A percentile compares a stretch with the other conserved stretches of the same genome.
phyloP scores from a whole-genome alignment of 2,329 filamentous ascomycete species.

The Fusarium torreyae region DNA sequence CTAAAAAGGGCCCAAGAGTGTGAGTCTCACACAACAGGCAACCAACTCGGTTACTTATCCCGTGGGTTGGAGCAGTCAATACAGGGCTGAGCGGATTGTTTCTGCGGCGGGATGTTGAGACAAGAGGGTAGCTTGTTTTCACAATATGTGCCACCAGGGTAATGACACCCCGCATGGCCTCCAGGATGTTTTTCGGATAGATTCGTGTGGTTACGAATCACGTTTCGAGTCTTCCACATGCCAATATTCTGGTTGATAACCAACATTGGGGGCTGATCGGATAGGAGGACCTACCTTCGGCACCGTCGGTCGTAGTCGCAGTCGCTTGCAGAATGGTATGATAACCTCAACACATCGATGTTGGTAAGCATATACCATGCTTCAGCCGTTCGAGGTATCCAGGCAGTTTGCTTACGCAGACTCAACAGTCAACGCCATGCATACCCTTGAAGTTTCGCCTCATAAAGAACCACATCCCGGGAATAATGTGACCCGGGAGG shows the following conservation, averaged over 20 bases:
- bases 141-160: conserved; percentile 1
- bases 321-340: conserved; percentile 11
- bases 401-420: conserved; percentile 31
- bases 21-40: conserved; percentile 16
- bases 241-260: conserved; percentile 2
- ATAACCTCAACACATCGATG: conserved; percentile 2
- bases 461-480: conserved; percentile 12
- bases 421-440: neutral
- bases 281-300: neutral
- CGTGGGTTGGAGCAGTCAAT: conserved; percentile 17
- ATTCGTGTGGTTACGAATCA: neutral
- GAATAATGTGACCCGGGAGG: conserved; percentile 26
- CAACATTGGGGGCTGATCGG: conserved; percentile 15
- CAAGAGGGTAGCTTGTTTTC: conserved; percentile 8
- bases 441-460: conserved; percentile 15
- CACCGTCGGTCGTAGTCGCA: conserved; percentile 4
- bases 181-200: neutral
- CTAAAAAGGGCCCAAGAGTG: conserved; percentile 22
- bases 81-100: conserved; percentile 29
- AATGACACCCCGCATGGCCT: conserved; percentile 17
- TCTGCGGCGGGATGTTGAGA: conserved; percentile 9
- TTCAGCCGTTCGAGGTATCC: conserved; percentile 8
- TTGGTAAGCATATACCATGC: conserved; percentile 27
- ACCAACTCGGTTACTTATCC: conserved; percentile 20
- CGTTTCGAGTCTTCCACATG: conserved; percentile 1